These are phyloP conservation scores for Lachancea mirantina DNA, from an alignment of 805 yeast species.

Conservation along the genomic window DNA sequence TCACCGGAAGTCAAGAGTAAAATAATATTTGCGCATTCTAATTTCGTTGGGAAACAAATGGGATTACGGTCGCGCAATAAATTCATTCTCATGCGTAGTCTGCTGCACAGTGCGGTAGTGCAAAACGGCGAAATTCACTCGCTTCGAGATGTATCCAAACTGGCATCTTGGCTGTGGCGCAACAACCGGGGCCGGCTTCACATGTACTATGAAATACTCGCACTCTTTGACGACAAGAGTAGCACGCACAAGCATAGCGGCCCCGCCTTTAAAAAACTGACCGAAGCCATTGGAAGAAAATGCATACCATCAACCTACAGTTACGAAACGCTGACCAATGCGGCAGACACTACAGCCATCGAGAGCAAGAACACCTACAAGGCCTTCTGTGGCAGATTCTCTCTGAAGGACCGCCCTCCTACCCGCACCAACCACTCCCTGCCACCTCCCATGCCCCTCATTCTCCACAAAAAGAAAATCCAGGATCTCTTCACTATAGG, in stretches of 20 bases:
- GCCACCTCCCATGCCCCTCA: no score
- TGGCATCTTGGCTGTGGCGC: constrained; percentile 4
- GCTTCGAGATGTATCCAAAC: constrained; percentile 1
- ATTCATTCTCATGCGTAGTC: constrained; percentile 13
- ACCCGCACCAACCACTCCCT: no score
- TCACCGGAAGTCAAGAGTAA: no score
- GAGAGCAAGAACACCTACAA: constrained; percentile 9
- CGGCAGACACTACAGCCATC: constrained; percentile 9
- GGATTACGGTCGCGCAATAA: constrained; percentile 14
- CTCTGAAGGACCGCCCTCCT: constrained; percentile 10
- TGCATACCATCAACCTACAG: constrained; percentile 10
- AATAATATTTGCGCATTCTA: no score
- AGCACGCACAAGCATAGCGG: neutral
- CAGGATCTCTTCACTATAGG: no score
- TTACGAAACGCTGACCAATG: constrained; percentile 10
- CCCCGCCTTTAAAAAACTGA: constrained; percentile 3
- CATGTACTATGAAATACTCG: neutral
- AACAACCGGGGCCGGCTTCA: constrained; percentile 2
- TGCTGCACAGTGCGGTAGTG: constrained; percentile 9
- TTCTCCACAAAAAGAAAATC: no score
- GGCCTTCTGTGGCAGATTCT: constrained; percentile 11
- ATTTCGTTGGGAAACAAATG: no score
- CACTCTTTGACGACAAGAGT: constrained; percentile 2
- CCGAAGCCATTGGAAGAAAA: constrained; percentile 7
- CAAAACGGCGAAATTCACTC: constrained; percentile 1